phyloP scores from a whole-genome alignment of 2,329 filamentous ascomycete species.

The Cladorrhinum sp. region DNA sequence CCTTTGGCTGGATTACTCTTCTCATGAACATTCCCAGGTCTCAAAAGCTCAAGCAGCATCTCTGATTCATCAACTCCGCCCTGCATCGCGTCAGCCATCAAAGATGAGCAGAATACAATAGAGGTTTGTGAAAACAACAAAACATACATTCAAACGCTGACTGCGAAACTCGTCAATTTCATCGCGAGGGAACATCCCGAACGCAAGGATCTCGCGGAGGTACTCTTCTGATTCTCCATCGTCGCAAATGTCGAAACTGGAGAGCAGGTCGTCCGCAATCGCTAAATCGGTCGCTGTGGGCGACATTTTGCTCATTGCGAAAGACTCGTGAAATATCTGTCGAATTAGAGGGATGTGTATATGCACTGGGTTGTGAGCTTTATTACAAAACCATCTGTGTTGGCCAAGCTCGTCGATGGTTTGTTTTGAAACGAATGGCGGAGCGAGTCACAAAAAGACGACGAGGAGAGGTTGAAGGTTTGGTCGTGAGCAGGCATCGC shows the following conservation, averaged over 20 bases:
- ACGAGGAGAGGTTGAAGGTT: background rate
- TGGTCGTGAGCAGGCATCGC: background rate
- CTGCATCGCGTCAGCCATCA: background rate
- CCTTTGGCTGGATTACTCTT: no score
- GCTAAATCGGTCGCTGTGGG: background rate
- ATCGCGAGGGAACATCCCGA: slow-evolving; percentile 24
- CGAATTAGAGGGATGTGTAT: no score
- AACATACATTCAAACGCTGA: background rate
- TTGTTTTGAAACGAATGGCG: background rate
- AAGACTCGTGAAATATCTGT: no score
- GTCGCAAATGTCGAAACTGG: slow-evolving; percentile 33
- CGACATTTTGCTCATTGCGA: no score
- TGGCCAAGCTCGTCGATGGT: background rate
- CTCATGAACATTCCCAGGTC: background rate
- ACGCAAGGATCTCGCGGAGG: slow-evolving; percentile 27
- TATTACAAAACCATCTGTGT: no score
- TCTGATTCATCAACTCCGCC: slow-evolving; percentile 34
- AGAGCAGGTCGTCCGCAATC: slow-evolving; percentile 30
- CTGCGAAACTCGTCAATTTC: slow-evolving; percentile 29
- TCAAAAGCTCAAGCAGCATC: slow-evolving; percentile 28
- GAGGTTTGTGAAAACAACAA: background rate
- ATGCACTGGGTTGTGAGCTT: no score
- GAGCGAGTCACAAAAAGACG: background rate
- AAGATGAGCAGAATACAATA: background rate
- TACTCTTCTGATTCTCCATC: slow-evolving; percentile 28